Evolutionary conservation across 2,329 filamentous ascomycete species (phyloP), one percentile per base, ranked within the genome.

Genomic region (Amesomyces nigricolor): DNA sequence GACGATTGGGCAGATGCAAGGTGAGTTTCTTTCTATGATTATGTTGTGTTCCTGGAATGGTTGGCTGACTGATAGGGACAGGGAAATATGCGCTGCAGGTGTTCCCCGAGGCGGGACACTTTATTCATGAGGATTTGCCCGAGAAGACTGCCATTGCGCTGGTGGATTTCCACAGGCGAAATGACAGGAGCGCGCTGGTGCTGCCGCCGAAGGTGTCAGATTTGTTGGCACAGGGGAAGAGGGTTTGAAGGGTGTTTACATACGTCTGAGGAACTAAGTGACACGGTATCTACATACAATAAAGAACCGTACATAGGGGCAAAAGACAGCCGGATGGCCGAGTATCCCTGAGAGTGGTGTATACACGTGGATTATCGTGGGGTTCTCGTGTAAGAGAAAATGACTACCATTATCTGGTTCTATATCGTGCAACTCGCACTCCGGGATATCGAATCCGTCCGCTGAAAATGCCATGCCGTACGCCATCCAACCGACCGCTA

Each of bases 1-100:
- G 66, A 96, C 89, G 70, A 96, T 96, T 69, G 91, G 91, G 14
- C 91, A 96, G 72, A 96, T 96, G 91, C 91, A 96, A 76, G 91
- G 89, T 88, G 74, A 66, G 53, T 56, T 47, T 29, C 10, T 43
- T 38, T 8, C 30, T 16, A 19, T 26, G 3, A 17, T 8, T 19
- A 22, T 19, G 16, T 30, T 35, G 11, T 26, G 9, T 14, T 35
- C 4, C 11, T 35, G 32, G 29, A 54, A 6, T 29, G 22, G 16
- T 19, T 43, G 26, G 19, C 42, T 29, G 26, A 26, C 30, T 4
- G 5, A 11, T 35, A 19, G 16, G 10, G 9, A 48, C 58, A 83
- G 87, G 91, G 5, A 97, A 97, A 78, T 99, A 97, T 68, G 91
- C 95, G 55, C 76, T 99, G 45, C 89, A 96, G 64, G 91, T 99